These are phyloP conservation scores for Phytophthora ramorum DNA, from an alignment of 352 stramenopile species.

Conservation along the genomic window DNA sequence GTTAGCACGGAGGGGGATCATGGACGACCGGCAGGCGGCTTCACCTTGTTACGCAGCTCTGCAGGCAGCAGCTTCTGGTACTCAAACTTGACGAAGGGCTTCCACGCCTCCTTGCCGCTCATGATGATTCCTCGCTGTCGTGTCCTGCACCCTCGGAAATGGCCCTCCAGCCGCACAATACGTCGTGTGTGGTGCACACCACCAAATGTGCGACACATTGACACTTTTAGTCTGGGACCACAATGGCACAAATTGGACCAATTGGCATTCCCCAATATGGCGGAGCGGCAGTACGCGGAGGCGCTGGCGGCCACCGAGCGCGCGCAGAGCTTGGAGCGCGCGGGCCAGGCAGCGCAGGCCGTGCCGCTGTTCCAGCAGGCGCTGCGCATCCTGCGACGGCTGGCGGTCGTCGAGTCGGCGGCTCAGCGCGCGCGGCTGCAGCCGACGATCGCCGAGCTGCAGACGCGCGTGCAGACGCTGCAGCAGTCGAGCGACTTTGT, in stretches of 20 bases:
- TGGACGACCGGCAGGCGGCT: not conserved
- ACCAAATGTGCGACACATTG: not conserved
- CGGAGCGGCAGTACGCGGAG: conserved; percentile 73
- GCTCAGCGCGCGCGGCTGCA: conserved; percentile 68
- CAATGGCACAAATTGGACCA: too few species aligned
- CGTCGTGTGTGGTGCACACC: not conserved
- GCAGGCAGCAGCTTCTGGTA: conserved; percentile 77
- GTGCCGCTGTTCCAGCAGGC: conserved; percentile 58
- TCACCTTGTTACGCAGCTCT: conserved; percentile 72
- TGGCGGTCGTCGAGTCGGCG: conserved; percentile 78
- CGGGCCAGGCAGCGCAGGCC: conserved; percentile 34
- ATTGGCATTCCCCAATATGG: conserved; percentile 21
- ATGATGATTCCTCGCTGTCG: conserved; percentile 2
- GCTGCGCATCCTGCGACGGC: conserved; percentile 66
- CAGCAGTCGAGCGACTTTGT: conserved; percentile 45
- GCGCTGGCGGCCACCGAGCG: conserved; percentile 63
- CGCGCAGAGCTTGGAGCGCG: conserved; percentile 47
- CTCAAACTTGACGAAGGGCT: conserved; percentile 86
- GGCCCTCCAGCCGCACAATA: conserved; percentile 1
- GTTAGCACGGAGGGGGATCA: not conserved
- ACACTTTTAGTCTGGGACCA: not conserved
- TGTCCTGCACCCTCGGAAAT: conserved; percentile 21
- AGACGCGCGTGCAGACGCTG: conserved; percentile 49
- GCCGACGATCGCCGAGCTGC: conserved; percentile 62
- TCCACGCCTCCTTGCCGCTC: conserved; percentile 73